phyloP scores from a whole-genome alignment of 202 grass and related monocot genomes.

The Setaria viridis region DNA sequence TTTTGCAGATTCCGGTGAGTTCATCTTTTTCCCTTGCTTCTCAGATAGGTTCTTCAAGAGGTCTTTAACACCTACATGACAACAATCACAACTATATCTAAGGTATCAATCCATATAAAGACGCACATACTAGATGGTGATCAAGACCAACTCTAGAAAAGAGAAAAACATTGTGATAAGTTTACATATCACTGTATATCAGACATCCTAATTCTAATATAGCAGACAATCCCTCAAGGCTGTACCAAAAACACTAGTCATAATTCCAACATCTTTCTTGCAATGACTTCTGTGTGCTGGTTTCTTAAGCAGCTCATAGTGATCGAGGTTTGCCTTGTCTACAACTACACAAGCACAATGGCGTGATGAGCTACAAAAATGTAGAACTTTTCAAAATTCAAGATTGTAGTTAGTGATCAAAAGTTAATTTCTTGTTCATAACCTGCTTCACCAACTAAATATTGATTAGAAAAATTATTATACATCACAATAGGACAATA shows the following conservation, averaged over 20 bases:
- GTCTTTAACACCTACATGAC: slow-evolving; percentile 76
- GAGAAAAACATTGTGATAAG: neutral
- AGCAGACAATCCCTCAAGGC: slow-evolving; percentile 14
- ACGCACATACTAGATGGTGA: neutral
- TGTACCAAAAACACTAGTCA: neutral
- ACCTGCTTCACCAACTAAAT: neutral
- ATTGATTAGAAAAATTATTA: neutral
- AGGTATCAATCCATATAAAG: slow-evolving; percentile 19
- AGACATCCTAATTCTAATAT: neutral
- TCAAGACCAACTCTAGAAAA: neutral
- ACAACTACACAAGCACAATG: neutral
- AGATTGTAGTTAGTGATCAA: slow-evolving; percentile 21
- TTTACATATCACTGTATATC: neutral
- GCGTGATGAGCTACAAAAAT: neutral
- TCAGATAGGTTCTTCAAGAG: slow-evolving; percentile 90
- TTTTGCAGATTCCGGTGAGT: slow-evolving; percentile 81
- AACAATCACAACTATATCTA: slow-evolving; percentile 2
- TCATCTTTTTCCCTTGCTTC: slow-evolving; percentile 96
- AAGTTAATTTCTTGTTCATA: slow-evolving; percentile 4
- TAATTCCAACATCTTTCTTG: too few relatives aligned
- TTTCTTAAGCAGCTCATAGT: slow-evolving; percentile 15
- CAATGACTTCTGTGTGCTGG: neutral
- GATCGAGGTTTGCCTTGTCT: neutral
- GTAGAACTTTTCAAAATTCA: slow-evolving; percentile 18
- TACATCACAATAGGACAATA: slow-evolving; percentile 13